Conservation (phyloP, 2,329 filamentous ascomycete genomes). For the Colletotrichum endophyticum region DNA sequence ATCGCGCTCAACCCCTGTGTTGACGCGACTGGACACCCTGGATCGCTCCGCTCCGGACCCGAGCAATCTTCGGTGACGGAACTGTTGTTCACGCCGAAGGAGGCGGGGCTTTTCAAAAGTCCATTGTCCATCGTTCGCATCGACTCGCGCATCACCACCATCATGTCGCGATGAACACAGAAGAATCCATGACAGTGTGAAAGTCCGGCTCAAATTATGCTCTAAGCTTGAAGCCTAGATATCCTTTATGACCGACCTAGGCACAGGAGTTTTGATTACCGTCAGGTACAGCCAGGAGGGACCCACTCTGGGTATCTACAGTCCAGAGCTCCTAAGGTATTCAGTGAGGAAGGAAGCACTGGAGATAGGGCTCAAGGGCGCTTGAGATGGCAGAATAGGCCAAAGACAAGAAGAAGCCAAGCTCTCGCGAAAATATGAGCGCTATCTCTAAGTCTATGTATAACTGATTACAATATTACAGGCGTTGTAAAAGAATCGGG, state of each 20-base stretch:
- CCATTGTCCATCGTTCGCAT: not conserved
- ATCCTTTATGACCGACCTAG: rapidly evolving
- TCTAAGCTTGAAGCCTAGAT: not conserved
- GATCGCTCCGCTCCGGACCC: not conserved
- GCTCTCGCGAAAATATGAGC: not conserved
- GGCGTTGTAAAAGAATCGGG: not conserved
- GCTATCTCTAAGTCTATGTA: rapidly evolving
- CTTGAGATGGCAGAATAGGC: rapidly evolving
- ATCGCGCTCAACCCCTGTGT: not conserved
- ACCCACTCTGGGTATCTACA: rapidly evolving
- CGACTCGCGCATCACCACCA: not conserved
- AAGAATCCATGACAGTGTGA: rapidly evolving
- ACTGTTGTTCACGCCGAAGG: not conserved
- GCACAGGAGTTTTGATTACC: not conserved
- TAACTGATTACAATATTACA: rapidly evolving
- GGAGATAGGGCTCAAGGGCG: no score
- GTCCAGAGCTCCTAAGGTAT: no score
- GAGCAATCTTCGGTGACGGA: not conserved
- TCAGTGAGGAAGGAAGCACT: no score
- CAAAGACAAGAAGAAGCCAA: rapidly evolving
- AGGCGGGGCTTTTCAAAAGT: not conserved
- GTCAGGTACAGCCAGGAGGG: not conserved
- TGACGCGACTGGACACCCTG: not conserved
- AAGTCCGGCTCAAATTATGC: rapidly evolving
- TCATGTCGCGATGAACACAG: not conserved